These are phyloP conservation scores for Pyracantha coccinea DNA, from an alignment of 331 rosid genomes.

Conservation along the genomic window DNA sequence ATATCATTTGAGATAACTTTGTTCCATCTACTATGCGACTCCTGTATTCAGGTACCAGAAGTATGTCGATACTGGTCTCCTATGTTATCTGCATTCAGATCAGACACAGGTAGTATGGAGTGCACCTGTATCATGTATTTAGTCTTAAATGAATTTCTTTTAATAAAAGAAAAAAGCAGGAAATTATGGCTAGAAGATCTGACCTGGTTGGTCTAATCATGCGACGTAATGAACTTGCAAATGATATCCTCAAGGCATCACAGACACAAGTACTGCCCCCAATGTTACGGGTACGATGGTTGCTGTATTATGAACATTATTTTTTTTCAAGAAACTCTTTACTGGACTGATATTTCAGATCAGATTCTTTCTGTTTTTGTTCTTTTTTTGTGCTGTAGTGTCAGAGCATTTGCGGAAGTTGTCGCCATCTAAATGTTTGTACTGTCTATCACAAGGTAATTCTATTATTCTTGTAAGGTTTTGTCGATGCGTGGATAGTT, in stretches of 20 bases:
- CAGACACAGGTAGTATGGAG: conserved; percentile 55
- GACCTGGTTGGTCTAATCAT: conserved; percentile 82
- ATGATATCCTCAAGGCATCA: conserved; percentile 67
- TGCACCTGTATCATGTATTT: not conserved
- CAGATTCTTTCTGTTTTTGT: conserved; percentile 10
- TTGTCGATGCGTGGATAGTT: not conserved
- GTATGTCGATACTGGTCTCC: conserved; percentile 74
- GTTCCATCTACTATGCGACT: conserved; percentile 8
- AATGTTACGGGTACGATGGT: conserved; percentile 50
- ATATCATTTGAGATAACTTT: not conserved
- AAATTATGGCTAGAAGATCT: conserved; percentile 67
- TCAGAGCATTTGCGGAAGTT: conserved; percentile 66
- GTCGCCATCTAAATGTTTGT: conserved; percentile 89
- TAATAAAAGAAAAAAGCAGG: conserved; percentile 31
- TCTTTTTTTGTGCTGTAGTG: conserved; percentile 34
- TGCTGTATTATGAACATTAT: conserved; percentile 9
- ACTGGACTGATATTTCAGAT: not conserved
- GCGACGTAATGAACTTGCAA: conserved; percentile 89
- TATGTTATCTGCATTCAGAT: conserved; percentile 79
- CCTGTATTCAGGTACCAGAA: conserved; percentile 52
- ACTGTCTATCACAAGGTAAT: conserved; percentile 86
- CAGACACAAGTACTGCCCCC: conserved; percentile 67
- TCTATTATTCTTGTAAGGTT: not conserved
- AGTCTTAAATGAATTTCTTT: conserved; percentile 3
- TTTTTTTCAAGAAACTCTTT: conserved; percentile 11